Conservation (phyloP, 176 grass and related monocot genomes). For the Panicum miliaceum region DNA sequence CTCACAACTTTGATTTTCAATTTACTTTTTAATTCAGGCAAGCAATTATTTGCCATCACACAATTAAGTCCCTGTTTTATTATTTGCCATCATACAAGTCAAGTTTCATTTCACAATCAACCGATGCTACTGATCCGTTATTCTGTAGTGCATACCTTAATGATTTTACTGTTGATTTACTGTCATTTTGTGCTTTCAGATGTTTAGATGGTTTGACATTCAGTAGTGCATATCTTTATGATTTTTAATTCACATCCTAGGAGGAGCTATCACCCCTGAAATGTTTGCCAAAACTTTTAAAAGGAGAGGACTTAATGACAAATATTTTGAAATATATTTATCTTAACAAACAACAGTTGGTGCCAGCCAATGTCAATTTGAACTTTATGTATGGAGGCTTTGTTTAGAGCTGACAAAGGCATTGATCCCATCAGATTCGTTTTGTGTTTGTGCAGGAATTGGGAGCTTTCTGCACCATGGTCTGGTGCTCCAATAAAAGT, state of each 20-base stretch:
- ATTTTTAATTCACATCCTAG: background rate
- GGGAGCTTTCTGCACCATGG: constrained; percentile 84
- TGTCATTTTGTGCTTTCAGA: constrained; percentile 26
- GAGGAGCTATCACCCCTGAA: background rate
- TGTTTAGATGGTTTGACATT: background rate
- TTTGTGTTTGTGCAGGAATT: constrained; percentile 53
- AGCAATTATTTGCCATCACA: background rate
- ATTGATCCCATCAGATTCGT: background rate
- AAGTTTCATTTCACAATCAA: background rate
- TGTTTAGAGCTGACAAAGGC: background rate
- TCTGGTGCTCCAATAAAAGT: constrained; percentile 61
- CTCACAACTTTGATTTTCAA: constrained; percentile 19
- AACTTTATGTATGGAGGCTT: background rate
- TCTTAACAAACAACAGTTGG: constrained; percentile 5
- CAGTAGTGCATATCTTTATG: background rate
- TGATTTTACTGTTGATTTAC: background rate
- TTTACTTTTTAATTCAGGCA: constrained; percentile 11
- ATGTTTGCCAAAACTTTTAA: background rate
- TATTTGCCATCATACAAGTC: background rate
- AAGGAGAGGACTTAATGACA: background rate
- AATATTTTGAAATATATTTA: background rate
- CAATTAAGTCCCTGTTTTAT: background rate
- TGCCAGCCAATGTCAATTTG: background rate
- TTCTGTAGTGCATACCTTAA: background rate
- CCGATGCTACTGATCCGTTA: background rate